Conservation (phyloP, 495 filamentous ascomycete species). For the Podospora sp. region DNA sequence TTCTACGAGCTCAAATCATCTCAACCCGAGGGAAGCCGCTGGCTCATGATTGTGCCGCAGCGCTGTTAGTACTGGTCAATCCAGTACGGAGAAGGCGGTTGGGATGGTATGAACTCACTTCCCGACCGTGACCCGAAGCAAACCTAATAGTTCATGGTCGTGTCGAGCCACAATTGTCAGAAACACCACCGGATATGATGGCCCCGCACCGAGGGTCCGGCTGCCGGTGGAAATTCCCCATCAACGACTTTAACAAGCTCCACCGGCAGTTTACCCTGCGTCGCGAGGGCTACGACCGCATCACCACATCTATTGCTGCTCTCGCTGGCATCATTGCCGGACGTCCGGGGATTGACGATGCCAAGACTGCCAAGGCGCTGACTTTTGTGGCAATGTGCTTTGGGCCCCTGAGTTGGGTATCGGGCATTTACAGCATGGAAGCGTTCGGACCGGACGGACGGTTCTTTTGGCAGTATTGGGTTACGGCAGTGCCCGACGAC, state of each 20-base stretch:
- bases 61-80: conserved; percentile 3
- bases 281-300: conserved; percentile 1
- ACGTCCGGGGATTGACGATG: not conserved
- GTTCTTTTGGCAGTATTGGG: not conserved
- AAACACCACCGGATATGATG: not conserved
- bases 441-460: not conserved
- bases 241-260: conserved; percentile 1
- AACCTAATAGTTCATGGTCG: no score
- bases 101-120: not conserved
- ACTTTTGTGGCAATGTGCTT: not conserved
- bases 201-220: not conserved
- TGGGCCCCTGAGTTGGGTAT: not conserved
- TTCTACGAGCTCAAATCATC: conserved; percentile 8
- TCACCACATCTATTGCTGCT: conserved; percentile 13
- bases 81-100: not conserved
- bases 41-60: conserved; percentile 7
- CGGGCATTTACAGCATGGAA: not conserved
- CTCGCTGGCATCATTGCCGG: conserved; percentile 4
- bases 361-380: not conserved
- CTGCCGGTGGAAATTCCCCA: not conserved
- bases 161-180: no score
- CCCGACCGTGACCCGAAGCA: not conserved
- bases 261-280: conserved; percentile 4
- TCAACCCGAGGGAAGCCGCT: not conserved
- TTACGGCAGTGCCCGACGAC: not conserved